Evolutionary conservation across 768 basidiomycete genomes (phyloP).

Genomic region (Dentipellis sp.): DNA sequence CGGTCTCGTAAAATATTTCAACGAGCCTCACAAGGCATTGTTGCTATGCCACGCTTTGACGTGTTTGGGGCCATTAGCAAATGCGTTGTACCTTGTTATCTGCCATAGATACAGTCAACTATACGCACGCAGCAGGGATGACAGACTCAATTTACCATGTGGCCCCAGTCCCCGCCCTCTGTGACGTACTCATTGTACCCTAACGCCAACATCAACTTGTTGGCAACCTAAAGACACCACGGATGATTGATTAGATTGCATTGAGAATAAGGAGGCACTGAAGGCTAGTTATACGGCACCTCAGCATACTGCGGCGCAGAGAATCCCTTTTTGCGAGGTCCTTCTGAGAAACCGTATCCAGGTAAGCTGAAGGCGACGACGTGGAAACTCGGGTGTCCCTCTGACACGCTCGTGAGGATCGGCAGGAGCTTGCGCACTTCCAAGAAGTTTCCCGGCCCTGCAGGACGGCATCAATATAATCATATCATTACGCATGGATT

Average conservation of each 20-base stretch:
- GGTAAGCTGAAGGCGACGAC: constrained; percentile 52
- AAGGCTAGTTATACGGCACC: constrained; percentile 19
- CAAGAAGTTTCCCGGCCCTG: constrained; percentile 55
- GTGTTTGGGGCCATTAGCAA: constrained; percentile 18
- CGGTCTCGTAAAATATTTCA: neutral
- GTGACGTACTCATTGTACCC: constrained; percentile 27
- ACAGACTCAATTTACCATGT: constrained; percentile 16
- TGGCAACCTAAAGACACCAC: constrained; percentile 1
- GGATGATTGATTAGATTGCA: neutral
- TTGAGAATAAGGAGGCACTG: too few relatives aligned
- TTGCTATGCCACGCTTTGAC: constrained; percentile 28
- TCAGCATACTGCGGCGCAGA: constrained; percentile 42
- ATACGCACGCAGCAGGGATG: neutral
- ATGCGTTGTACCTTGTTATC: constrained; percentile 20
- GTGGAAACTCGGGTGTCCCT: constrained; percentile 47
- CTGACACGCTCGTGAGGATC: constrained; percentile 31
- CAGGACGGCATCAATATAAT: constrained; percentile 18
- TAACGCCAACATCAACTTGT: constrained; percentile 17
- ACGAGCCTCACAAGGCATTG: constrained; percentile 17
- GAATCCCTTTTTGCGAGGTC: constrained; percentile 45
- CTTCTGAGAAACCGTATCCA: constrained; percentile 54
- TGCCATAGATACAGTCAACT: constrained; percentile 1
- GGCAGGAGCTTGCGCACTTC: constrained; percentile 52
- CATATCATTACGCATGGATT: constrained; percentile 14
- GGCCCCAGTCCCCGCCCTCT: constrained; percentile 43